Evolutionary conservation across 176 grass and related monocot species (phyloP), one percentile per base, ranked within the genome.

Genomic region (Thinopyrum elongatum): DNA sequence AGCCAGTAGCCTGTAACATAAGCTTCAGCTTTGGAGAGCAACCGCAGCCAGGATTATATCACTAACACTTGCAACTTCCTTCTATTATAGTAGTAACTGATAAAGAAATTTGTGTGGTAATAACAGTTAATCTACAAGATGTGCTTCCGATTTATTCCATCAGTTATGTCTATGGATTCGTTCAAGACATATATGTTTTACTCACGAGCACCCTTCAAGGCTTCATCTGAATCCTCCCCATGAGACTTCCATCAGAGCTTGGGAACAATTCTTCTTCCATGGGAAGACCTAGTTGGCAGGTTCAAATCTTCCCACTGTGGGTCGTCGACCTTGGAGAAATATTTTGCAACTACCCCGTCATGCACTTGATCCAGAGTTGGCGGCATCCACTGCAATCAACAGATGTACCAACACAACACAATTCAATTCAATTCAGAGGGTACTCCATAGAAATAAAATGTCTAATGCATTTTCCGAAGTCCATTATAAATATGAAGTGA

Each of bases 381-480:
- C 30, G 97, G 97, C 75, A 87, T 91, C 97, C 97, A 98, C 92
- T 98, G 91, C n/a, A 88, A 94, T 71, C 63, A 88, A 60, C 44
- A 83, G 27, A 33, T 19, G 16, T 19, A 53, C 16, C 49, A 53
- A 53, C 49, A 53, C 49, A 69, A 74, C 12, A 64, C 29, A 15
- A 22, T 22, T 55, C 5, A 65, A 74, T 35, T 19, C 68, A 85
- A 57, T n/a, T 70, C 47, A 76, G 36, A 74, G 66, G 34, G 34
- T 47, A 75, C 60, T n/a, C 51, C 30, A 38, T 1, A 42, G 11
- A 66, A 85, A 70, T 15, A n/a, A 21, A 16, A 29, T 10, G 47
- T 68, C 10, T 6, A 84, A 65, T 8, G 11, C 2, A 35, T 61
- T 34, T 67, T 35, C 81, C 38, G 26, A 47, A 13, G 4, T 73